Evolutionary conservation across 2,329 filamentous ascomycete genomes (phyloP), one percentile per base, ranked within the genome.

Genomic region (Dactylellina cionopaga): DNA sequence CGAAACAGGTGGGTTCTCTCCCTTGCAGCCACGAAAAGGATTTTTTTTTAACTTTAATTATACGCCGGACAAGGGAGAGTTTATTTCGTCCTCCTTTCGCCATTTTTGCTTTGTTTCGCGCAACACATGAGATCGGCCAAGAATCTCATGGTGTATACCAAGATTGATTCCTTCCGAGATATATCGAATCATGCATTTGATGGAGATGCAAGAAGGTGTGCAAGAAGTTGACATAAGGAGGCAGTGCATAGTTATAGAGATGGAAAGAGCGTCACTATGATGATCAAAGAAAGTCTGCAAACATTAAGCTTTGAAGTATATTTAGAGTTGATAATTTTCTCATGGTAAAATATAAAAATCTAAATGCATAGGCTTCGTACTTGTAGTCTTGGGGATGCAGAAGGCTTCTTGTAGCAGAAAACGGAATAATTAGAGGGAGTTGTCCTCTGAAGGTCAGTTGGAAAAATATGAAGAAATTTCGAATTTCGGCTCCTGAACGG

Each of bases 91-190:
- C 27, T 60, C 54, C 43, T 59, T 11, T 55, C 43, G 39, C 29
- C n/a, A 19, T 35, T 43, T 49, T 43, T 54, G 17, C 44, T 51
- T 62, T 37, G 29, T 54, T 62, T 49, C n/a, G 54, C 64, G 15
- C 64, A 69, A 69, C 64, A 46, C 64, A 62, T 51, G 29, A 47
- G 13, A n/a, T 25, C 22, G 41, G 54, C 63, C 63, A 47, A 68
- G 63, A n/a, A n/a, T 35, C 39, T 31, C 43, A 24, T 37, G 15
- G 10, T 5, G 44, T 59, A 37, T 43, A 46, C 37, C 49, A 51
- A 64, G 59, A 37, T 39, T 7, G 35, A n/a, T 65, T 31, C 10
- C n/a, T 3, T 27, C 2, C 19, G 27, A 24, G 52, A 24, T 35
- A 41, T 5, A 41, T 5, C 9, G n/a, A 15, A 41, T n/a, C n/a